Evolutionary conservation across 1,284 basidiomycete species (phyloP).

Genomic region (Singerocomus inundabilis): DNA sequence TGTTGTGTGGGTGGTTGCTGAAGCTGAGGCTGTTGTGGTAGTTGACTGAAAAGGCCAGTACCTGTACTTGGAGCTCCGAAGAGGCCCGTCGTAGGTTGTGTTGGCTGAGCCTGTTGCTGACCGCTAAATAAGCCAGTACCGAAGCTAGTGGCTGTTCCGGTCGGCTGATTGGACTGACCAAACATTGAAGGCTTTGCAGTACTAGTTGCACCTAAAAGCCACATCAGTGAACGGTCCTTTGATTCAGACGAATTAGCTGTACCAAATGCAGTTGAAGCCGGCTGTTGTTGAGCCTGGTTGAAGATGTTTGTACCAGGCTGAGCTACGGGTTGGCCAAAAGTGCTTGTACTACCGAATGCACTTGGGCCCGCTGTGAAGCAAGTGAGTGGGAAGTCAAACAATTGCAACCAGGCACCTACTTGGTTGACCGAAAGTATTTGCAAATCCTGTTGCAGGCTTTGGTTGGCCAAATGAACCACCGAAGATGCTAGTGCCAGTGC

Average conservation of each 20-base stretch:
- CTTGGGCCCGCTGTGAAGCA: constrained; percentile 19
- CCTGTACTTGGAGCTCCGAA: constrained; percentile 35
- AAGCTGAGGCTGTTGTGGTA: constrained; percentile 26
- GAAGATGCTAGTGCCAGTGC: constrained; percentile 39
- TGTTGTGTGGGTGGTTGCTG: constrained; percentile 36
- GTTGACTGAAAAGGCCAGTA: constrained; percentile 42
- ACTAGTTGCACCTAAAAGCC: constrained; percentile 24
- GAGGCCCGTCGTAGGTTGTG: constrained; percentile 36
- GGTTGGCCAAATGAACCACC: constrained; percentile 40
- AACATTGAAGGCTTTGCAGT: constrained; percentile 48
- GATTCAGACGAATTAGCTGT: constrained; percentile 1
- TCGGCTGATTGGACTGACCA: constrained; percentile 35
- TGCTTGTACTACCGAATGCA: constrained; percentile 42
- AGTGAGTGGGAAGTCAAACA: constrained; percentile 1
- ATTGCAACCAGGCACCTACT: constrained; percentile 16
- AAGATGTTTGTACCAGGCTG: constrained; percentile 36
- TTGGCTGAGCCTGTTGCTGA: constrained; percentile 33
- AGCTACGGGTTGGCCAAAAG: constrained; percentile 37
- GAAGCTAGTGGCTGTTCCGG: constrained; percentile 27
- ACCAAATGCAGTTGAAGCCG: constrained; percentile 27
- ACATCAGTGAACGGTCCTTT: constrained; percentile 4
- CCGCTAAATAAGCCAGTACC: constrained; percentile 26
- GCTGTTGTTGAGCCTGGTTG: constrained; percentile 31
- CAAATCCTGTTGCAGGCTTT: constrained; percentile 42
- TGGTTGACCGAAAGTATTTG: constrained; percentile 32